phyloP scores from a whole-genome alignment of 805 yeast genomes.

The Ascoidea tarda region DNA sequence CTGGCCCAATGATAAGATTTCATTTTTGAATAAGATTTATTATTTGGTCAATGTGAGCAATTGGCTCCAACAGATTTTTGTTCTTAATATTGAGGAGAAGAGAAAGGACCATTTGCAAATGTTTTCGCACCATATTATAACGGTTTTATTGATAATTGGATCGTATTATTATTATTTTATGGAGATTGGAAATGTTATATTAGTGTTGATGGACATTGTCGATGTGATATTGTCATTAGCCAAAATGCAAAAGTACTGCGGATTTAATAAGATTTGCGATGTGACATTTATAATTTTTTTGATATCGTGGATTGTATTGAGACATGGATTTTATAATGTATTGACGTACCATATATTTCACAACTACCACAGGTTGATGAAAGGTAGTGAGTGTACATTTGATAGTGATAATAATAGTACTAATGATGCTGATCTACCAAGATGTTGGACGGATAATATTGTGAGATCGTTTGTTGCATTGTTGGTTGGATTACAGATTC shows the following conservation, averaged over 20 bases:
- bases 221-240: conserved; percentile 64
- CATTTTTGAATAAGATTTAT: conserved; percentile 42
- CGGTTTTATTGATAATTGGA: conserved; percentile 51
- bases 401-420: conserved; percentile 2
- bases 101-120: conserved; percentile 79
- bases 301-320: conserved; percentile 49
- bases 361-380: conserved; percentile 31
- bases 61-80: conserved; percentile 73
- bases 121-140: conserved; percentile 81
- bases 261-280: conserved; percentile 49
- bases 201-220: conserved; percentile 72
- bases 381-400: conserved; percentile 23
- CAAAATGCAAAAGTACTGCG: conserved; percentile 64
- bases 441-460: conserved; percentile 36
- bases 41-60: conserved; percentile 60
- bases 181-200: conserved; percentile 64
- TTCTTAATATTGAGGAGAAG: conserved; percentile 60
- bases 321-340: conserved; percentile 66
- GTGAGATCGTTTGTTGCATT: conserved; percentile 36
- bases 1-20: conserved; percentile 64
- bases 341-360: conserved; percentile 44
- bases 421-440: conserved; percentile 17
- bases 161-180: conserved; percentile 63
- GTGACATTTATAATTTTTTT: conserved; percentile 53
- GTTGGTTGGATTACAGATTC: conserved; percentile 49